Evolutionary conservation across 768 basidiomycete genomes (phyloP).

Genomic region (Suillus bovinus): DNA sequence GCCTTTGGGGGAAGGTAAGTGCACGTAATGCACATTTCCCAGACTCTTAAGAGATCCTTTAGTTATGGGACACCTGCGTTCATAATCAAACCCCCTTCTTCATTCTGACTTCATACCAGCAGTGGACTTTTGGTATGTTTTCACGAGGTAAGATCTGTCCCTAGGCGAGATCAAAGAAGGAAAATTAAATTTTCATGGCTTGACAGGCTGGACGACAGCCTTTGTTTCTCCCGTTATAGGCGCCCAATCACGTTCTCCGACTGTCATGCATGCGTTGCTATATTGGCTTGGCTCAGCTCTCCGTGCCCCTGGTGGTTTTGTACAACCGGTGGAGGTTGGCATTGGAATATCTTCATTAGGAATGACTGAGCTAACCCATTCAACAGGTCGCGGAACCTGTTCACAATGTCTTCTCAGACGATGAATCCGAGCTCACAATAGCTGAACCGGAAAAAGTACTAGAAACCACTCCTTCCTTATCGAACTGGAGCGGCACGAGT

Average conservation of each 20-base stretch:
- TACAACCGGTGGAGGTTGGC: constrained; percentile 22
- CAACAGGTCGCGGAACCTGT: constrained; percentile 33
- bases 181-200: background rate
- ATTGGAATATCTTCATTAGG: background rate
- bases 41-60: constrained; percentile 14
- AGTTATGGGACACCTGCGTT: constrained; percentile 56
- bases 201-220: constrained; percentile 52
- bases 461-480: constrained; percentile 23
- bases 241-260: constrained; percentile 43
- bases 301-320: constrained; percentile 31
- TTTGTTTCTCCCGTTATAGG: constrained; percentile 50
- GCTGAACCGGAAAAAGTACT: background rate
- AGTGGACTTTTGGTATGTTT: constrained; percentile 64
- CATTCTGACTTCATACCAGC: constrained; percentile 57
- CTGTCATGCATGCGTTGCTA: constrained; percentile 50
- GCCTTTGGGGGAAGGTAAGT: constrained; percentile 62
- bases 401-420: constrained; percentile 23
- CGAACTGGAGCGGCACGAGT: constrained; percentile 32
- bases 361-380: background rate
- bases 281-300: constrained; percentile 62
- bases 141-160: constrained; percentile 43
- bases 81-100: constrained; percentile 51
- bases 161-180: background rate
- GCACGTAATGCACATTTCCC: background rate
- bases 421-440: background rate